Conservation (phyloP, 2,329 filamentous ascomycete genomes). For the Fonsecaea pedrosoi region DNA sequence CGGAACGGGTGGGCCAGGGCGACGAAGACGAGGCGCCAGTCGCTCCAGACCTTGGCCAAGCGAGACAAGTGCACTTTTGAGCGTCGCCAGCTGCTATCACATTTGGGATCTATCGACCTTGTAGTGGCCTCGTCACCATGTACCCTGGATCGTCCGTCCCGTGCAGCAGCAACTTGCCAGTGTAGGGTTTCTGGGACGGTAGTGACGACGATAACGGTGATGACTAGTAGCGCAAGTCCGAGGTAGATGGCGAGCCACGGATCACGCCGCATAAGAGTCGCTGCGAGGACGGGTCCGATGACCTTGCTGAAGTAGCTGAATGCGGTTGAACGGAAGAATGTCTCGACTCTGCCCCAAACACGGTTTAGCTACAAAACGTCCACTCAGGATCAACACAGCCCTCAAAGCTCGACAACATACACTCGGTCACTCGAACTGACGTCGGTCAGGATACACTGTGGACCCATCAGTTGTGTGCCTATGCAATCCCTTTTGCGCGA, state of each 20-base stretch:
- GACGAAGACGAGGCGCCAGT: constrained; percentile 43
- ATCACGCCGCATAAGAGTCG: constrained; percentile 48
- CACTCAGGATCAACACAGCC: background rate
- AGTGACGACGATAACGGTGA: constrained; percentile 45
- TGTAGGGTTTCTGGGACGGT: constrained; percentile 51
- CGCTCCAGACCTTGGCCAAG: constrained; percentile 31
- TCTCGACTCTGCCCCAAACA: constrained; percentile 46
- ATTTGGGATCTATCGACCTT: background rate
- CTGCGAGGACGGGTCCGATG: constrained; percentile 49
- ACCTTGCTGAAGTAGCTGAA: constrained; percentile 48
- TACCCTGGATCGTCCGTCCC: constrained; percentile 37
- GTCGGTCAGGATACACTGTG: constrained; percentile 57
- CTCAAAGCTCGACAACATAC: constrained; percentile 43
- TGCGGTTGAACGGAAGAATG: constrained; percentile 51
- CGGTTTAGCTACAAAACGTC: constrained; percentile 34
- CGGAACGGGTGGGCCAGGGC: constrained; percentile 57
- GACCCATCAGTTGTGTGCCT: background rate
- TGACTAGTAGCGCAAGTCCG: constrained; percentile 45
- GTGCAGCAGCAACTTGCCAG: constrained; percentile 42
- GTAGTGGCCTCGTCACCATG: constrained; percentile 25
- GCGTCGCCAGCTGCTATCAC: background rate
- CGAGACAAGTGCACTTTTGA: constrained; percentile 3
- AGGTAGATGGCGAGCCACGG: constrained; percentile 51
- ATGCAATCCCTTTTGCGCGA: background rate
- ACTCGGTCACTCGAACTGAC: constrained; percentile 54